These are phyloP conservation scores for Alternaria incomplexa DNA, from an alignment of 2,329 filamentous ascomycete species.

Conservation along the genomic window DNA sequence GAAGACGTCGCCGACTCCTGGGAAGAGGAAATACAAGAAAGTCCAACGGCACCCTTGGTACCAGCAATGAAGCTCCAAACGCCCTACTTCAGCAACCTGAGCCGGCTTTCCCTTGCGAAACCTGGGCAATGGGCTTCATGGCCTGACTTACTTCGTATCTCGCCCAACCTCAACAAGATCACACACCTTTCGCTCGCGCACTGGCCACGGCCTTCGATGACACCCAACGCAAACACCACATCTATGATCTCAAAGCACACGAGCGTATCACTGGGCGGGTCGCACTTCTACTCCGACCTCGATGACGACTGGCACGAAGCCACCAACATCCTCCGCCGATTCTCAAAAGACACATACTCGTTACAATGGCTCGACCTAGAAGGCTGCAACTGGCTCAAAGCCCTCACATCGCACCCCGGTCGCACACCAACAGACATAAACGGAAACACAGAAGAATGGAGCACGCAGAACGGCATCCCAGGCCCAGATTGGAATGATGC, in stretches of 20 bases:
- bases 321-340: slow-evolving; percentile 60
- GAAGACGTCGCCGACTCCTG: slow-evolving; percentile 52
- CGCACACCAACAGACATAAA: background rate
- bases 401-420: slow-evolving; percentile 53
- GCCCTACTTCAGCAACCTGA: slow-evolving; percentile 58
- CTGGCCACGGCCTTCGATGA: slow-evolving; percentile 66
- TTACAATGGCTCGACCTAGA: slow-evolving; percentile 68
- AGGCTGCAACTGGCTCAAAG: slow-evolving; percentile 64
- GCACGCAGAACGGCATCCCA: slow-evolving; percentile 12
- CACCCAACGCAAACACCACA: slow-evolving; percentile 58
- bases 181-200: slow-evolving; percentile 68
- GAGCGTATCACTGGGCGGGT: slow-evolving; percentile 57
- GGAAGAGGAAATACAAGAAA: slow-evolving; percentile 50
- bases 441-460: slow-evolving; percentile 8
- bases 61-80: slow-evolving; percentile 26
- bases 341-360: slow-evolving; percentile 63
- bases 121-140: slow-evolving; percentile 59
- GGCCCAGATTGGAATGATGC: slow-evolving; percentile 49
- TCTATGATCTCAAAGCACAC: slow-evolving; percentile 52
- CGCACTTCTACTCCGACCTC: slow-evolving; percentile 59
- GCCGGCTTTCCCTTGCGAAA: slow-evolving; percentile 64
- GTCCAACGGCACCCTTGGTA: background rate
- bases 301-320: slow-evolving; percentile 65
- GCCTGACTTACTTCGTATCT: slow-evolving; percentile 60
- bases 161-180: slow-evolving; percentile 61